Percentiles rank a stretch among this genome's conserved stretches.
Conservation (phyloP, 2,329 filamentous ascomycete species). For the Chaetomiaceae sp. region DNA sequence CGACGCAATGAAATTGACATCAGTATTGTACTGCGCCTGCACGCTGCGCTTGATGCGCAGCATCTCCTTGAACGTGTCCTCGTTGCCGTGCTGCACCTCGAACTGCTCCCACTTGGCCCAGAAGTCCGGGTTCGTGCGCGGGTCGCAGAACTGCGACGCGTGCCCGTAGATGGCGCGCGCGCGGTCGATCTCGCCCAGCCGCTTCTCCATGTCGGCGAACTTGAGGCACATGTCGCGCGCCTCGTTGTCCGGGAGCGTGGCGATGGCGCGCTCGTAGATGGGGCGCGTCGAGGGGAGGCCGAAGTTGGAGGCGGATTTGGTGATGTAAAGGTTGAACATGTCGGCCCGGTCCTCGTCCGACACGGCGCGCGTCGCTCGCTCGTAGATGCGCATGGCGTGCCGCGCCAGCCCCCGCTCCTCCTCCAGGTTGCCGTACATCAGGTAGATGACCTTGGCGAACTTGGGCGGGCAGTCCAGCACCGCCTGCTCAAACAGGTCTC, state of each 20-base stretch:
- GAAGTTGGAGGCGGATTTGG: constrained; percentile 96
- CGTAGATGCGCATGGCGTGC: constrained; percentile 98
- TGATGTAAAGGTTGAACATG: constrained; percentile 99
- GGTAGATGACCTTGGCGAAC: constrained; percentile 91
- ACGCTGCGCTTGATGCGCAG: constrained; percentile 94
- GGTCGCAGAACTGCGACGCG: constrained; percentile 95
- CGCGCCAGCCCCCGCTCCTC: constrained; percentile 91
- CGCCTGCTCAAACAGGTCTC: constrained; percentile 95
- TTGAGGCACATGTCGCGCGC: constrained; percentile 98
- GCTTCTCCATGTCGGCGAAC: constrained; percentile 67
- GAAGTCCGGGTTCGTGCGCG: constrained; percentile 81
- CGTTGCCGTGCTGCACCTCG: constrained; percentile 96
- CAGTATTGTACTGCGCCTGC: constrained; percentile 96
- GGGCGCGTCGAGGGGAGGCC: constrained; percentile 89
- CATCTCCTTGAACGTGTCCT: constrained; percentile 99
- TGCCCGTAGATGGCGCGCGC: constrained; percentile 95
- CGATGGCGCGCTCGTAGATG: constrained; percentile 95
- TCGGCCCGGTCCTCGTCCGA: constrained; percentile 90
- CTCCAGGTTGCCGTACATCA: constrained; percentile 98
- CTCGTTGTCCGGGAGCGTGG: constrained; percentile 86
- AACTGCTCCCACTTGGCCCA: constrained; percentile 98
- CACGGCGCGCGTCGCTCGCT: constrained; percentile 90
- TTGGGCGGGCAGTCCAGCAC: constrained; percentile 91
- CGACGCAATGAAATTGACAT: constrained; percentile 96
- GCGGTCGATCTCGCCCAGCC: constrained; percentile 68